Base-by-base conservation (phyloP, 345 rosid species). In the Citrus glauca region DNA sequence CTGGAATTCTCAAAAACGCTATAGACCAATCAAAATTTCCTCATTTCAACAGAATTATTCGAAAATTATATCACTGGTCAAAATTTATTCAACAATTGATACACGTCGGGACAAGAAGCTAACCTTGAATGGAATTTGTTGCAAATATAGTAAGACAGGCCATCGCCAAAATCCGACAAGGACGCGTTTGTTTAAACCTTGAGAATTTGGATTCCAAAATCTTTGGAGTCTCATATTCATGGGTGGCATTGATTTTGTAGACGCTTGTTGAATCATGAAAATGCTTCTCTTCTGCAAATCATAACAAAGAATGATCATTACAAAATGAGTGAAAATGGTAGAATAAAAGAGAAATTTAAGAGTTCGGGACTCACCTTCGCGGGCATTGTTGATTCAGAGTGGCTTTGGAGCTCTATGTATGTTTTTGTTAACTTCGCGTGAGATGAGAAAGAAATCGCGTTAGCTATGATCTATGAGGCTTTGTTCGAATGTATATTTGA, bases 121-220 rank as follows among this genome's bases (percentile, higher is more conserved):
- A 57, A 40, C 57, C 68, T 42, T 64, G 4, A n/a, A 33, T 22
- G 62, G 24, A 45, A 50, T 60, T 63, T 9, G 38, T 22, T 22
- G 22, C 62, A 45, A 64, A 45, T 75, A 30, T 30, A 20, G 70
- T 28, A 65, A 48, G 70, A 45, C 22, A 24, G 62, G n/a, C 32
- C 71, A 42, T 35, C 50, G 62, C 77, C 77, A 62, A 40, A 62
- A 63, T 75, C 78, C 11, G 45, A 53, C 25, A 17, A 48, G 42
- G 27, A 48, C 48, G 14, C 27, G 24, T 13, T 63, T 57, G 35
- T 22, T 63, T 57, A 10, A 30, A 57, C 74, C 55, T 5, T 10
- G n/a, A 40, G 70, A 62, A 62, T 30, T 48, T 9, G 40, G 48
- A 28, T 63, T 45, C 70, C 70, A 75, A 19, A 48, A 11, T 64